A percentile compares a stretch with the other conserved stretches of the same genome.
These are phyloP conservation scores for Populus euphratica DNA, from an alignment of 345 rosid species.

Conservation along the genomic window DNA sequence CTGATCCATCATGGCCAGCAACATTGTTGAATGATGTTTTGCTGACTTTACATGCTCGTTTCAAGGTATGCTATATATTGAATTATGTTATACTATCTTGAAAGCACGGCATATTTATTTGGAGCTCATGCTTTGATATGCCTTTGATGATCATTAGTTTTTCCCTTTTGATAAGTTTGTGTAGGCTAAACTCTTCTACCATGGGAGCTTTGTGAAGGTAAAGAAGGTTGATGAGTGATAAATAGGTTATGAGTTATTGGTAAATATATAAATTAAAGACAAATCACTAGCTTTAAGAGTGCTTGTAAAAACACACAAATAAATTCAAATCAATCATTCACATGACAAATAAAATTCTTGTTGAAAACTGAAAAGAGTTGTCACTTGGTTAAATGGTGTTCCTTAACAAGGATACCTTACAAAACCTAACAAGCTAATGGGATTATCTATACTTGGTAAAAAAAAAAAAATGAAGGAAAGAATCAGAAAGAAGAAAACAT, in stretches of 20 bases:
- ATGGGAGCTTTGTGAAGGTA: not conserved
- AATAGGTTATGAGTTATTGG: not conserved
- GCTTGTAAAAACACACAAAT: not conserved
- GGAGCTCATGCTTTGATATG: not conserved
- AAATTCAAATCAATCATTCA: not conserved
- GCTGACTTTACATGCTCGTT: conserved; percentile 99
- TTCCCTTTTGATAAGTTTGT: not conserved
- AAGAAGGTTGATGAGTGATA: not conserved
- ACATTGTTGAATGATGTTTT: conserved; percentile 85
- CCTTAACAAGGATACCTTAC: not conserved
- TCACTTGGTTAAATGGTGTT: not conserved
- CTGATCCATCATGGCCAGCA: conserved; percentile 98
- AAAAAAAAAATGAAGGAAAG: no score
- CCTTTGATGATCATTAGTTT: not conserved
- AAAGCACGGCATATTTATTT: not conserved
- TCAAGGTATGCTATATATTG: conserved; percentile 56
- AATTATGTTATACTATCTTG: not conserved
- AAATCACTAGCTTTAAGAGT: not conserved
- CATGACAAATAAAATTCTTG: not conserved
- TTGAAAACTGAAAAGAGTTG: not conserved
- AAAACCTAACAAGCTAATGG: not conserved
- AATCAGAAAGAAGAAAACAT: no score
- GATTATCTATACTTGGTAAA: no score
- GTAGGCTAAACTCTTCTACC: not conserved
- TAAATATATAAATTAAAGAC: not conserved